Evolutionary conservation across 2,329 filamentous ascomycete genomes (phyloP).

Genomic region (Diaporthe citriasiana): DNA sequence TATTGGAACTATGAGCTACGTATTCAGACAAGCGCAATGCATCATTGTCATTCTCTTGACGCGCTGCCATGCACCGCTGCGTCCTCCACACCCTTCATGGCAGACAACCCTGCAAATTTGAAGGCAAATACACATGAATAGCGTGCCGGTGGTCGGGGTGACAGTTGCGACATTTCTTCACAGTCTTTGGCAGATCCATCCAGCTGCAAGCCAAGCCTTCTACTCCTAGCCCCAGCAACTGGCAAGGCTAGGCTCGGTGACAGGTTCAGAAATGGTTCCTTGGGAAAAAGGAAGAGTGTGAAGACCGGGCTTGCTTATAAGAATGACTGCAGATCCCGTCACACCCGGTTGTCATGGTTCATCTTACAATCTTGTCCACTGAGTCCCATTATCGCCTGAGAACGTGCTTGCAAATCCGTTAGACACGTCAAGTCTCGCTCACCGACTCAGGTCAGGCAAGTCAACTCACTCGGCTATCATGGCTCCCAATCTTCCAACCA

Average conservation of each 20-base stretch:
- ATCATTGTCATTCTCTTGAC: neutral
- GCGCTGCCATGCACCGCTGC: neutral
- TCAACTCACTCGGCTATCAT: neutral
- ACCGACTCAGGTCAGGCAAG: neutral
- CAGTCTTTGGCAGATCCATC: no score
- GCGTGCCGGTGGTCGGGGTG: neutral
- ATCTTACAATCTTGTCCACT: neutral
- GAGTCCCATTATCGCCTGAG: neutral
- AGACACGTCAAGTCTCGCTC: neutral
- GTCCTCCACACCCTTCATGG: neutral
- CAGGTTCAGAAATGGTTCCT: neutral
- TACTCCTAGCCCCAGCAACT: no score
- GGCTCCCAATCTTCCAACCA: constrained; percentile 14
- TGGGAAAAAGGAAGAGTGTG: neutral
- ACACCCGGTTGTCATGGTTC: neutral
- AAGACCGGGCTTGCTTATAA: constrained; percentile 4
- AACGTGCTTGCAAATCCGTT: neutral
- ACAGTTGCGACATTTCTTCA: neutral
- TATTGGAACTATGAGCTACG: neutral
- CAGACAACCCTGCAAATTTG: neutral
- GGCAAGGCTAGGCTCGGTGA: neutral
- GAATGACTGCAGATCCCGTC: constrained; percentile 25
- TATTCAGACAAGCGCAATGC: neutral
- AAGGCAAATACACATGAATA: neutral
- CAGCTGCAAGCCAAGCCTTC: no score